phyloP scores from a whole-genome alignment of 345 rosid genomes.

The Lepidium didymum region DNA sequence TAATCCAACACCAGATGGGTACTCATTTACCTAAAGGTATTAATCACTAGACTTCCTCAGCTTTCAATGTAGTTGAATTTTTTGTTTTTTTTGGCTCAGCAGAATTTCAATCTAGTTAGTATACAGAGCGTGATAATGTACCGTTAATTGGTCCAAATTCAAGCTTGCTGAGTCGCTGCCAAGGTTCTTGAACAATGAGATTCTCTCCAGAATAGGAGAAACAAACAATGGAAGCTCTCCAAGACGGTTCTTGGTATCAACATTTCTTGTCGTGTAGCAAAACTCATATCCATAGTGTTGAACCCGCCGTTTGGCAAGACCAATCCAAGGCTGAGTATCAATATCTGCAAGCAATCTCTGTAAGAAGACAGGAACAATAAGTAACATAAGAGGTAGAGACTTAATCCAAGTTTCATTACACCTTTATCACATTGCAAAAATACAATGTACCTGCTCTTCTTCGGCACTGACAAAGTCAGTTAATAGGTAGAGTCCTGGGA shows the following conservation, averaged over 20 bases:
- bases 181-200: conserved; percentile 37
- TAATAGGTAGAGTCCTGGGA: conserved; percentile 68
- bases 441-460: conserved; percentile 60
- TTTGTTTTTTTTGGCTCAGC: no score
- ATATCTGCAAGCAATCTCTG: conserved; percentile 83
- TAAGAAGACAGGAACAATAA: background rate
- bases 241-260: conserved; percentile 53
- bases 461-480: conserved; percentile 53
- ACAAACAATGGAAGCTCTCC: conserved; percentile 83
- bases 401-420: background rate
- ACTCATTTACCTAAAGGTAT: conserved; percentile 72
- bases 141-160: conserved; percentile 76
- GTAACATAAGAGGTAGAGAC: background rate
- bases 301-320: conserved; percentile 78
- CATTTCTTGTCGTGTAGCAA: conserved; percentile 73
- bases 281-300: conserved; percentile 97
- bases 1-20: conserved; percentile 92
- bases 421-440: background rate
- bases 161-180: conserved; percentile 28
- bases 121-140: conserved; percentile 19
- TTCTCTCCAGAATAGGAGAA: conserved; percentile 51
- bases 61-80: background rate
- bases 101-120: conserved; percentile 5
- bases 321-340: conserved; percentile 68
- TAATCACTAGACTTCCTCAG: conserved; percentile 3